Evolutionary conservation across 345 rosid species (phyloP), one percentile per base, ranked within the genome.

Genomic region (Lenwebbia sp.): DNA sequence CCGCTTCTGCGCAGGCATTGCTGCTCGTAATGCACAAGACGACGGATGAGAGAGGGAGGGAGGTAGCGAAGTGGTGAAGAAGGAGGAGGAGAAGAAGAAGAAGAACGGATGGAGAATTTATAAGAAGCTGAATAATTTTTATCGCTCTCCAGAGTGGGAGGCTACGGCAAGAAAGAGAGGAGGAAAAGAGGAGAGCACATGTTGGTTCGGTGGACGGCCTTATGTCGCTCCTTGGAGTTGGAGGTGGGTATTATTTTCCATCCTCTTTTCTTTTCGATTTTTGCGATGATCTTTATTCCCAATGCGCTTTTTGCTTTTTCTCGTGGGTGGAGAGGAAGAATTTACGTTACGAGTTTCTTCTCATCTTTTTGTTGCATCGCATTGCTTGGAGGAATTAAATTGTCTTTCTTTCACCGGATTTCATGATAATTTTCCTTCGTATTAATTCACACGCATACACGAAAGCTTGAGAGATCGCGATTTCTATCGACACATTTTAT

Each of bases 1-100:
- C 87, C 90, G 93, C 94, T 93, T 95, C 91, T 94, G 93, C n/a
- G 98, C 90, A 85, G 98, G 99, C 99, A 96, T 96, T 95, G 91
- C 53, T 82, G 81, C 81, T 37, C 81, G 81, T 10, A 86, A 47
- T 33, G 56, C 55, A 8, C 37, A 82, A 74, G 81, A 30, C 58
- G 57, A 50, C 57, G 17, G 75, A 62, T 3, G 60, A 49, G 19
- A 83, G 41, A 58, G 28, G 2, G 82, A 28, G 78, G 40, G 50
- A 41, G 49, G 47, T 9, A 33, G 85, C 54, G 82, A 40, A 62
- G 23, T 12, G 62, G 44, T 23, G 30, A 40, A 33, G 83, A 50
- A 21, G 86, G 21, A 54, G 85, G 6, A 15, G 58, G 1, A 85
- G 70, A 7, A 65, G 84, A 19, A 12, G 37, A 25, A 3, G 19